phyloP scores from a whole-genome alignment of 2,329 filamentous ascomycete genomes.

The Didymella exigua region DNA sequence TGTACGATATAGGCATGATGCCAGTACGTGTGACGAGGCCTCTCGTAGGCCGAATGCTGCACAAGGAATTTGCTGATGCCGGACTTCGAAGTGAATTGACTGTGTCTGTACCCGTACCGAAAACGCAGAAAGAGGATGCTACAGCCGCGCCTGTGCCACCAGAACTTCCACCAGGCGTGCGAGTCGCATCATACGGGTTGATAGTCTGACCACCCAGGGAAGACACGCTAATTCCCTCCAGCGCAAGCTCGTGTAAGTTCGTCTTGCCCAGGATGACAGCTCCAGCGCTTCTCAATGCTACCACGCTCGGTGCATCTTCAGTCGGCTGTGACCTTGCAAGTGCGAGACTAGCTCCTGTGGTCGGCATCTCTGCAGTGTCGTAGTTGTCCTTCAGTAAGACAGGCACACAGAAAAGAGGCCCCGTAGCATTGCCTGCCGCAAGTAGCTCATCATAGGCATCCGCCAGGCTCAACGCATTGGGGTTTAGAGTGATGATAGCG shows the following conservation, averaged over 20 bases:
- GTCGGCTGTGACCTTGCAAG: slow-evolving; percentile 56
- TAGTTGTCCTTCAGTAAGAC: slow-evolving; percentile 70
- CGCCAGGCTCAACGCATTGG: slow-evolving; percentile 55
- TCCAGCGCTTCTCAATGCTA: slow-evolving; percentile 56
- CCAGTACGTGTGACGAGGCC: slow-evolving; percentile 59
- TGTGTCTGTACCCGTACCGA: slow-evolving; percentile 65
- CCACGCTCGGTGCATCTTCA: slow-evolving; percentile 58
- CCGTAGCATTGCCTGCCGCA: slow-evolving; percentile 56
- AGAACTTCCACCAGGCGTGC: slow-evolving; percentile 70
- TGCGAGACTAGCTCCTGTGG: slow-evolving; percentile 61
- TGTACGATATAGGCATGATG: slow-evolving; percentile 62
- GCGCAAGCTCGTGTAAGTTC: slow-evolving; percentile 67
- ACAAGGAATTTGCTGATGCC: slow-evolving; percentile 65
- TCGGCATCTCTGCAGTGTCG: slow-evolving; percentile 61
- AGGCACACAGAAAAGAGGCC: slow-evolving; percentile 65
- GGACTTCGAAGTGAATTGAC: slow-evolving; percentile 66
- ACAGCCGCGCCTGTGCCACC: slow-evolving; percentile 68
- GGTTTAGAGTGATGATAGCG: slow-evolving; percentile 61
- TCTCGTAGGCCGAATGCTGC: slow-evolving; percentile 63
- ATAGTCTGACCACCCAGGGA: slow-evolving; percentile 68
- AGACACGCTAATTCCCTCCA: slow-evolving; percentile 68
- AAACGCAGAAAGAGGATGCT: slow-evolving; percentile 62
- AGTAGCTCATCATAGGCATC: slow-evolving; percentile 57
- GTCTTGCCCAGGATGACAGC: slow-evolving; percentile 63
- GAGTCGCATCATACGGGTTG: slow-evolving; percentile 68